Evolutionary conservation across 345 rosid genomes (phyloP).

Genomic region (Eucalyptus pauciflora): DNA sequence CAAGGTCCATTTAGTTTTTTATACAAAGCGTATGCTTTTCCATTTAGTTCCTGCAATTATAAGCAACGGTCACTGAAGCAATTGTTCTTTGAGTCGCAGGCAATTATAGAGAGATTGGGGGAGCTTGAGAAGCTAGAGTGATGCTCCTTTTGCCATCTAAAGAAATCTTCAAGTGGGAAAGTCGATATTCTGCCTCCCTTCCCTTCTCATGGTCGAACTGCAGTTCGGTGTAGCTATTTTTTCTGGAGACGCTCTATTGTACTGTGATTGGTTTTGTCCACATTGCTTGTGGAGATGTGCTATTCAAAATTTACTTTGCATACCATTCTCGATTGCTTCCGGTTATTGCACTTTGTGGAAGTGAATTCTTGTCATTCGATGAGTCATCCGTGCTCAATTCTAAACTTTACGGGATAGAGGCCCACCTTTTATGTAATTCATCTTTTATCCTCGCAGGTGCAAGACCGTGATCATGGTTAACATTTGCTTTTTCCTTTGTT

Average conservation of each 20-base stretch:
- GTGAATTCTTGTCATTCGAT: neutral
- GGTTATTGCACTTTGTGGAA: neutral
- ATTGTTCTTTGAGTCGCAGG: constrained; percentile 28
- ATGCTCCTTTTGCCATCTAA: neutral
- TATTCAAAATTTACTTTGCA: neutral
- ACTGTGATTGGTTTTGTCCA: neutral
- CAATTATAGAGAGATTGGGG: constrained; percentile 88
- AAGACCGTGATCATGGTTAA: neutral
- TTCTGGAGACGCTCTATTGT: neutral
- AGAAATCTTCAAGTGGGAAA: neutral
- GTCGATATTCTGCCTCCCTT: neutral
- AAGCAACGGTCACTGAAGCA: neutral
- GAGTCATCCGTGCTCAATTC: neutral
- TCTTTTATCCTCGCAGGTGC: neutral
- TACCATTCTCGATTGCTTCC: neutral
- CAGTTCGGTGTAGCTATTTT: neutral
- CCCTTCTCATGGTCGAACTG: neutral
- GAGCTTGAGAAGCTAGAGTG: constrained; percentile 90
- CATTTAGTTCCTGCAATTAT: neutral
- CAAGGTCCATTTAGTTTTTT: neutral
- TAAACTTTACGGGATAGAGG: neutral
- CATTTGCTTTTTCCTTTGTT: neutral
- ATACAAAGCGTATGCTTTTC: neutral
- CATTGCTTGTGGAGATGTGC: rapidly evolving
- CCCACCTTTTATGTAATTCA: neutral